These are phyloP conservation scores for Ophiostoma ips DNA, from an alignment of 2,329 filamentous ascomycete genomes.

Conservation along the genomic window DNA sequence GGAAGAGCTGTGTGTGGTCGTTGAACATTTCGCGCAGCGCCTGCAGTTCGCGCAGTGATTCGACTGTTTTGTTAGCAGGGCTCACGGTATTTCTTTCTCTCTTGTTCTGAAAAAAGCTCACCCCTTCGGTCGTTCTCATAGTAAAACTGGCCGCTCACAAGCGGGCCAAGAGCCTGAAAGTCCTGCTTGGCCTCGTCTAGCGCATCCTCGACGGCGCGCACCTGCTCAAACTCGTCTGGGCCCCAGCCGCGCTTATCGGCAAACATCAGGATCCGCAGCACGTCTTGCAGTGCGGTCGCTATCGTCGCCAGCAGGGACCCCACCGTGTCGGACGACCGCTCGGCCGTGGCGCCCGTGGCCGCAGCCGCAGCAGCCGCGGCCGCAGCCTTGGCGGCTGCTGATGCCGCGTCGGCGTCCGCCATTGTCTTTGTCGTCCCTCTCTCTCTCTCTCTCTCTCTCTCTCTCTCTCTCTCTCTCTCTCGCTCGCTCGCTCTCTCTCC, in stretches of 20 bases:
- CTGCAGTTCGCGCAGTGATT: conserved; percentile 37
- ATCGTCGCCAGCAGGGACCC: conserved; percentile 44
- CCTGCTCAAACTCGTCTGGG: conserved; percentile 44
- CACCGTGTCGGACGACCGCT: conserved; percentile 31
- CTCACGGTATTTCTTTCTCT: too few relatives aligned
- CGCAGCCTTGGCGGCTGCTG: conserved; percentile 12
- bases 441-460: too few relatives aligned
- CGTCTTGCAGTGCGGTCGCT: conserved; percentile 38
- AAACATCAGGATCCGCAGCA: conserved; percentile 38
- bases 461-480: too few relatives aligned
- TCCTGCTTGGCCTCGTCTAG: conserved; percentile 46
- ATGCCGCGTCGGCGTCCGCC: conserved; percentile 1
- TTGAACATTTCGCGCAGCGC: conserved; percentile 31
- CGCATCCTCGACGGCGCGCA: conserved; percentile 38
- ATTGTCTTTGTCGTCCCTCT: neutral
- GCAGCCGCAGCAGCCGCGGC: neutral
- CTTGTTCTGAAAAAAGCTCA: conserved; percentile 25
- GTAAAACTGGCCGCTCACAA: conserved; percentile 42
- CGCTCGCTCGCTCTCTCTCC: too few relatives aligned
- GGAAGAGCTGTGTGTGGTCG: conserved; percentile 34
- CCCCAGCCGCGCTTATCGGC: conserved; percentile 47
- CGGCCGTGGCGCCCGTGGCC: neutral
- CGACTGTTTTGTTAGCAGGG: conserved; percentile 23
- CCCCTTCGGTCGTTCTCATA: conserved; percentile 41
- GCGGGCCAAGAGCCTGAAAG: conserved; percentile 41